These are phyloP conservation scores for Ganoderma leucocontextum DNA, from an alignment of 1,284 basidiomycete genomes.

Conservation along the genomic window DNA sequence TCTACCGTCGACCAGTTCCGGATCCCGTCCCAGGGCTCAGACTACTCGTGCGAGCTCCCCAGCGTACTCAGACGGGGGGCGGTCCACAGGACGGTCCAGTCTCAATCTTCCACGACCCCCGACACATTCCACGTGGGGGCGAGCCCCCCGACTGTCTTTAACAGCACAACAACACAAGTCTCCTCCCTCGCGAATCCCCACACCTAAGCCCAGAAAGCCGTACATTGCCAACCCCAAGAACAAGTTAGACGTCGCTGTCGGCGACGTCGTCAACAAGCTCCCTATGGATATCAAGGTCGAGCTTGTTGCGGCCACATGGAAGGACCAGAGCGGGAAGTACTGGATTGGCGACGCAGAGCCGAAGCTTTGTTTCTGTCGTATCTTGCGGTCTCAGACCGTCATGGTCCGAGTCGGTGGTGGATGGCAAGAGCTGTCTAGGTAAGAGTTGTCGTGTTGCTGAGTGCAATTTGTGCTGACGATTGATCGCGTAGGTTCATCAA, in stretches of 20 bases:
- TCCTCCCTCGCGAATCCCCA: conserved; percentile 55
- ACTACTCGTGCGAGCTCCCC: conserved; percentile 62
- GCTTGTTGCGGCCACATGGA: conserved; percentile 85
- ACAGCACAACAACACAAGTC: conserved; percentile 49
- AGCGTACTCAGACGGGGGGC: conserved; percentile 58
- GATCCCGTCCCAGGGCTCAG: conserved; percentile 49
- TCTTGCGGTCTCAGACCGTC: conserved; percentile 90
- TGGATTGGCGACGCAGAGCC: conserved; percentile 93
- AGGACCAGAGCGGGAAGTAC: conserved; percentile 92
- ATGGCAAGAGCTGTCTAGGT: conserved; percentile 93
- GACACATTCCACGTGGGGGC: conserved; percentile 68
- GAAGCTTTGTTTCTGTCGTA: conserved; percentile 90
- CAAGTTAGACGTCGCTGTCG: conserved; percentile 92
- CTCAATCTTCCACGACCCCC: conserved; percentile 46
- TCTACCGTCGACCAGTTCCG: conserved; percentile 28
- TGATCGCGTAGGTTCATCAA: conserved; percentile 75
- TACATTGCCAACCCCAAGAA: conserved; percentile 89
- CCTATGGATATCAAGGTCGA: conserved; percentile 87
- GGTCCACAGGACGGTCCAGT: conserved; percentile 38
- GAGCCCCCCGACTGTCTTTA: conserved; percentile 70
- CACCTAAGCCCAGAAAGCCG: conserved; percentile 56
- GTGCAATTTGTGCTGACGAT: background rate
- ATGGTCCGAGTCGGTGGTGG: conserved; percentile 96
- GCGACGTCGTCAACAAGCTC: conserved; percentile 88
- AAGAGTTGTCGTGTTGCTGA: conserved; percentile 40